phyloP scores from a whole-genome alignment of 768 basidiomycete species.

The Boletus coccyginus region DNA sequence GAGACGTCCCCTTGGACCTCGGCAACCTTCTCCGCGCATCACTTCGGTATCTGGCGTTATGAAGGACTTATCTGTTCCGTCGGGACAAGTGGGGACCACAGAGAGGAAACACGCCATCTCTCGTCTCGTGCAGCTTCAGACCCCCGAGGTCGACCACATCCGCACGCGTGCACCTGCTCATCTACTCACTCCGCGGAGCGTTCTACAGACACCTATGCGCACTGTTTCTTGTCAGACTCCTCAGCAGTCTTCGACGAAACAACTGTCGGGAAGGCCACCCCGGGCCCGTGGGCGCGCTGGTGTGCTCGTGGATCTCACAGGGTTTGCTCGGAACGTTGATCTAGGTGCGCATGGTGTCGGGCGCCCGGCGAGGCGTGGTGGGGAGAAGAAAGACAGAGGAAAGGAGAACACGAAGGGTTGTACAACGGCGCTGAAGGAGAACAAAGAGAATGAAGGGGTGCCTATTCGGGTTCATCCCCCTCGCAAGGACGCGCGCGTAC shows the following conservation, averaged over 20 bases:
- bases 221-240: slow-evolving; percentile 24
- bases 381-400: slow-evolving; percentile 29
- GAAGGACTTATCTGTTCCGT: slow-evolving; percentile 3
- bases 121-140: not conserved
- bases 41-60: not conserved
- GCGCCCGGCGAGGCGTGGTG: slow-evolving; percentile 7
- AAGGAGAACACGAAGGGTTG: too few species aligned
- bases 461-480: not conserved
- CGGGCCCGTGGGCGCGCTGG: slow-evolving; percentile 27
- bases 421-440: too few species aligned
- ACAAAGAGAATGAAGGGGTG: slow-evolving; percentile 29
- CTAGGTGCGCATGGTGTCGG: slow-evolving; percentile 30
- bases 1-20: slow-evolving; percentile 22
- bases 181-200: not conserved
- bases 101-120: slow-evolving; percentile 5
- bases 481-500: slow-evolving; percentile 6
- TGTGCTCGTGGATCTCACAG: slow-evolving; percentile 41
- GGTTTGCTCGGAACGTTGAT: slow-evolving; percentile 33
- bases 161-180: not conserved
- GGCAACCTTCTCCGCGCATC: slow-evolving; percentile 17
- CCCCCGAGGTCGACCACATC: slow-evolving; percentile 13
- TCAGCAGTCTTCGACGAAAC: slow-evolving; percentile 18
- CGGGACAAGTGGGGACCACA: not conserved
- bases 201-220: slow-evolving; percentile 6
- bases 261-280: slow-evolving; percentile 29